A percentile compares a stretch with the other conserved stretches of the same genome.
These are phyloP conservation scores for Fomitopsis schrenkii DNA, from an alignment of 1,284 basidiomycete genomes.

Conservation along the genomic window DNA sequence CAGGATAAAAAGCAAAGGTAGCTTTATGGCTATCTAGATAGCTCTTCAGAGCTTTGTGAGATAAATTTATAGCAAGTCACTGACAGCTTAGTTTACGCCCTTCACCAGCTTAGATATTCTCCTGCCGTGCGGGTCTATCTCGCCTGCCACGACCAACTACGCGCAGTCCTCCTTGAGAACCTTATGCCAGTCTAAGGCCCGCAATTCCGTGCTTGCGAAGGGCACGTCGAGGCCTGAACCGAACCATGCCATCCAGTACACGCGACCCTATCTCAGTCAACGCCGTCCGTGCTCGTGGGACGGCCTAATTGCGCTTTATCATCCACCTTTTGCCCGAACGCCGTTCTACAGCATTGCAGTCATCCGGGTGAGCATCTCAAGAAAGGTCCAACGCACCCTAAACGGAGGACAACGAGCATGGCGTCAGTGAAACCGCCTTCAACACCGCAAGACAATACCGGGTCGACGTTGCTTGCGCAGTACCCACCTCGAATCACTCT, in stretches of 20 bases:
- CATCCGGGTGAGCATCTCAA: background rate
- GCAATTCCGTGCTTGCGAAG: background rate
- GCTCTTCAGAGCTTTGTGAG: too few species aligned
- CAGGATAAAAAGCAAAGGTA: too few species aligned
- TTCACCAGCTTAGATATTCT: too few species aligned
- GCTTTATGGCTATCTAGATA: too few species aligned
- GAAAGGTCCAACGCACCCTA: background rate
- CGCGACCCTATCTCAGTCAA: background rate
- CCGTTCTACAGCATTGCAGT: background rate
- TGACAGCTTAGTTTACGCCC: too few species aligned
- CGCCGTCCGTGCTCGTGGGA: background rate
- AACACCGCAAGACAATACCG: slow-evolving; percentile 29
- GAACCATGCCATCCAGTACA: background rate
- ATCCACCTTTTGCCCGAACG: background rate
- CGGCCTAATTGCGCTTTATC: background rate
- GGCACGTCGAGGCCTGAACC: background rate
- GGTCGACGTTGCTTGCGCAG: slow-evolving; percentile 27
- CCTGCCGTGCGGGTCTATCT: background rate
- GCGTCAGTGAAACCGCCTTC: slow-evolving; percentile 21
- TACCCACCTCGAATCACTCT: slow-evolving; percentile 29
- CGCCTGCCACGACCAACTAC: background rate
- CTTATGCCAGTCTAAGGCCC: background rate
- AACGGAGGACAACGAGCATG: slow-evolving; percentile 12
- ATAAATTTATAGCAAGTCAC: too few species aligned
- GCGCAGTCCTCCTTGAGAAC: background rate